Conservation (phyloP, 2,329 filamentous ascomycete species). For the Ceratocystis albifundus region DNA sequence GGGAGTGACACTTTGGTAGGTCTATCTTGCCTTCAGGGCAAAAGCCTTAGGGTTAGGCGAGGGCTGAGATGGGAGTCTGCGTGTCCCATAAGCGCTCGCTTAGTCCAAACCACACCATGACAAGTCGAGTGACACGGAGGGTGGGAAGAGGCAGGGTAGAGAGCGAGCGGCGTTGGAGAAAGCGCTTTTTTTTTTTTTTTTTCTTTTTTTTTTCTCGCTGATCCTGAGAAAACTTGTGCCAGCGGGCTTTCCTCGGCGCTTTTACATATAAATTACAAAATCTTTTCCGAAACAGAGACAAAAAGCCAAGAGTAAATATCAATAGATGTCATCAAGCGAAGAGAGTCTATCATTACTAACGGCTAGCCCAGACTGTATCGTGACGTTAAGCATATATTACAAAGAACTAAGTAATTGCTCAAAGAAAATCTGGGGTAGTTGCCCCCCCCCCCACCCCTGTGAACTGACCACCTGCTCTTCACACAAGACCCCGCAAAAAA, state of each 20-base stretch:
- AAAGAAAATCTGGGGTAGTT: neutral
- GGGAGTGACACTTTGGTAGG: neutral
- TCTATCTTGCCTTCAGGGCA: neutral
- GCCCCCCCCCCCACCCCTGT: no score
- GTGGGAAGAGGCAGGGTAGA: no score
- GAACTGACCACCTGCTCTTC: neutral
- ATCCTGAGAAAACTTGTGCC: neutral
- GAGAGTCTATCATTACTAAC: neutral
- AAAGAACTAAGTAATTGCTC: neutral
- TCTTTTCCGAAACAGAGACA: neutral
- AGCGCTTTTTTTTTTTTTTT: neutral
- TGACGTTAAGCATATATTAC: neutral
- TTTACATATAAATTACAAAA: neutral
- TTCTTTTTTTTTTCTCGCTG: no score
- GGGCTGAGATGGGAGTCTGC: neutral
- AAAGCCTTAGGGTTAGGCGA: neutral
- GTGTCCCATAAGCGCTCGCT: slow-evolving; percentile 3
- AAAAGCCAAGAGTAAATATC: neutral
- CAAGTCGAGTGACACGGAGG: slow-evolving; percentile 5
- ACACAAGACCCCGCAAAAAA: slow-evolving; percentile 1
- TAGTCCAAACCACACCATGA: neutral
- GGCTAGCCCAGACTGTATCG: neutral
- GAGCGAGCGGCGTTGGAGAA: neutral
- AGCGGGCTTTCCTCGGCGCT: slow-evolving; percentile 9
- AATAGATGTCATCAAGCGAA: neutral